Percentiles rank a stretch among this genome's conserved stretches.
Conservation (phyloP, 1,284 basidiomycete species). For the Coniferiporia sulphurascens region DNA sequence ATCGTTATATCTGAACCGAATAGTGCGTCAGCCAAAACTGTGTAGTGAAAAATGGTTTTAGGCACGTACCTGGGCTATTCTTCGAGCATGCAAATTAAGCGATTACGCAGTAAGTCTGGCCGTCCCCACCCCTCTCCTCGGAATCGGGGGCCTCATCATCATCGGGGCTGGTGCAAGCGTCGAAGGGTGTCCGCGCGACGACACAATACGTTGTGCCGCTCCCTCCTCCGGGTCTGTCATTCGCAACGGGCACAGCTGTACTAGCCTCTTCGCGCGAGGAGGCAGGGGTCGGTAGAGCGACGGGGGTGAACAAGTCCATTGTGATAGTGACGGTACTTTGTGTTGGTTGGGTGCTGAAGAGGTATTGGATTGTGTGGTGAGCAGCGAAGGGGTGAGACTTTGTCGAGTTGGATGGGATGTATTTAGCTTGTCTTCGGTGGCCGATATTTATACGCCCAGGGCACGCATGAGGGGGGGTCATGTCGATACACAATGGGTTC, state of each 20-base stretch:
- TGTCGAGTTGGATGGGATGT: no score
- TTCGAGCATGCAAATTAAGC: not conserved
- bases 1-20: no score
- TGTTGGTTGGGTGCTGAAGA: not conserved
- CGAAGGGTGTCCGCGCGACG: not conserved
- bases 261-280: not conserved
- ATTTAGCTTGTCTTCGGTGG: no score
- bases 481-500: no score
- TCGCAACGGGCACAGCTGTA: not conserved
- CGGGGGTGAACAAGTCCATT: not conserved
- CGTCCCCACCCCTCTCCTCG: not conserved
- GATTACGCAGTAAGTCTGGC: not conserved
- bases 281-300: not conserved
- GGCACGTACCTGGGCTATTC: not conserved
- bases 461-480: no score
- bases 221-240: not conserved
- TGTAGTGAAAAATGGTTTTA: not conserved
- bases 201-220: not conserved
- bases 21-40: no score
- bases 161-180: not conserved
- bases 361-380: not conserved
- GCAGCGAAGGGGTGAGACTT: not conserved
- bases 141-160: not conserved
- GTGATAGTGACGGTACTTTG: not conserved
- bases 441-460: no score